Evolutionary conservation across 2,329 filamentous ascomycete genomes (phyloP).

Genomic region (Colletotrichum camelliae): DNA sequence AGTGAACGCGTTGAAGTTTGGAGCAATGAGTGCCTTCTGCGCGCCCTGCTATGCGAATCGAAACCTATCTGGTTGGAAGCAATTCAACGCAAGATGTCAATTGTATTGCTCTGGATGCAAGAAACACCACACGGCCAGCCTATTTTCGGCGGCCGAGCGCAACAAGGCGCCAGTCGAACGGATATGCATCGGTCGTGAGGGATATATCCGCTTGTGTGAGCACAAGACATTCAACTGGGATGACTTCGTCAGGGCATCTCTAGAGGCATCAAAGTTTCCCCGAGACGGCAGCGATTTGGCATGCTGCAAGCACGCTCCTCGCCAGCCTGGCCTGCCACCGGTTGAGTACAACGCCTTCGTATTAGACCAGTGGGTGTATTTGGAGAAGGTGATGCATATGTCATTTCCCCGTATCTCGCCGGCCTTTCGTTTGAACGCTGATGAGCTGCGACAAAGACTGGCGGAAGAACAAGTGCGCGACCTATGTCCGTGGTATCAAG

Average conservation of each 20-base stretch:
- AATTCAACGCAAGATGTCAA: background rate
- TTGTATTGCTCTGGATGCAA: background rate
- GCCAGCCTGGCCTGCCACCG: background rate
- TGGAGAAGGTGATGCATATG: background rate
- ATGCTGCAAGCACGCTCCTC: background rate
- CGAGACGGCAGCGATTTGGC: background rate
- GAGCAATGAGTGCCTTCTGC: background rate
- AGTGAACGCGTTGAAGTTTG: background rate
- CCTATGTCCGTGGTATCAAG: background rate
- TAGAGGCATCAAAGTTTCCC: background rate
- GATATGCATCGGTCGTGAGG: background rate
- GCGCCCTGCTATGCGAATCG: background rate
- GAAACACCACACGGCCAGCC: background rate
- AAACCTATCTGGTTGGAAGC: background rate
- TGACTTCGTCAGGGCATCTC: background rate
- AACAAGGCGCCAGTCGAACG: background rate
- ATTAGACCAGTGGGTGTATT: background rate
- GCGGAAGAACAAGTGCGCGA: background rate
- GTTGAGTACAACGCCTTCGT: background rate
- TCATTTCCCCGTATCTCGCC: background rate
- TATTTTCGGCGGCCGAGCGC: background rate
- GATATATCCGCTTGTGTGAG: background rate
- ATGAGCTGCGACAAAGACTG: background rate
- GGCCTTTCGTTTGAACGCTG: background rate
- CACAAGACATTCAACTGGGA: background rate